Evolutionary conservation across 352 stramenopile genomes (phyloP), one percentile per base, ranked within the genome.

Genomic region (Phytophthora tentaculata): DNA sequence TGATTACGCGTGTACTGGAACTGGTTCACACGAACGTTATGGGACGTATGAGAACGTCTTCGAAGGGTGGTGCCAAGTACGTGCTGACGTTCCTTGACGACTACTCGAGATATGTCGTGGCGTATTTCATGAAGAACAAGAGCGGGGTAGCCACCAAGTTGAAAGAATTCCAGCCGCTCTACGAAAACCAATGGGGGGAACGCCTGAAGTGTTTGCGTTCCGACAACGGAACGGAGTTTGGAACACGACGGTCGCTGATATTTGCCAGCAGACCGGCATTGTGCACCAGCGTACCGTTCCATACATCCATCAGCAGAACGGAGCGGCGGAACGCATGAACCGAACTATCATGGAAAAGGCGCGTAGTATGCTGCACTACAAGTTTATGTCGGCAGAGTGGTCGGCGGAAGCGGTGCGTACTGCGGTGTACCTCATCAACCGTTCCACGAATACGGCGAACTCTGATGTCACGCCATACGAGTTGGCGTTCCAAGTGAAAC

Each of bases 61-160:
- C 39, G 3, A 45, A 22, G 39, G 39, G 39, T 45, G 39, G 39
- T 45, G 39, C 39, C 39, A 20, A 45, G 16, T 45, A 45, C 5
- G 39, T 45, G 3, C 39, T 45, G 39, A 20, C 39, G 39, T 45
- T 45, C 7, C 14, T 20, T 5, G 39, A 45, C 39, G 39, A 45
- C 39, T 45, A 45, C 39, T 45, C 39, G 16, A n/a, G 39, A 7
- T 20, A 22, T 20, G 39, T 45, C 8, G 39, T 22, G 3, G 39
- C 39, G 14, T 45, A 45, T 16, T 45, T 45, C n/a, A n/a, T 45
- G 39, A 45, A 45, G 39, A 45, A 20, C 14, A 45, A 45, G 39
- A 20, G 39, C 17, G 39, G 20, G 39, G 39, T 45, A 2, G 39
- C 14, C 39, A 45, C 3, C 13, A 45, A 45, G 16, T 2, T 45